Conservation (phyloP, 352 stramenopile species). For the Detonula confervacea region DNA sequence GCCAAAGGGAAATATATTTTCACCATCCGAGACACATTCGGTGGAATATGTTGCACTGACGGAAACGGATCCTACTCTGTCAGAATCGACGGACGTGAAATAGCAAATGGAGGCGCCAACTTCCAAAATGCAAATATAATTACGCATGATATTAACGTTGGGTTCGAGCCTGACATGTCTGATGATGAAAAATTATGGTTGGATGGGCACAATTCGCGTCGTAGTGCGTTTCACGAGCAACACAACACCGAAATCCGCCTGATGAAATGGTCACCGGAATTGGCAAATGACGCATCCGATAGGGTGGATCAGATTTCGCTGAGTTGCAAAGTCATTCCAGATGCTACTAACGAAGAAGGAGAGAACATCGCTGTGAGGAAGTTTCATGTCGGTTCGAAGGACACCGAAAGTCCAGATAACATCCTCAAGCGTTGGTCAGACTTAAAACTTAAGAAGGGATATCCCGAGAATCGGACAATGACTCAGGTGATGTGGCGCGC, state of each 20-base stretch:
- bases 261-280: constrained; percentile 27
- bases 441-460: background rate
- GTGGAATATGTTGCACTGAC: constrained; percentile 4
- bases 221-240: constrained; percentile 26
- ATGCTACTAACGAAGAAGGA: constrained; percentile 2
- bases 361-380: constrained; percentile 16
- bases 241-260: constrained; percentile 20
- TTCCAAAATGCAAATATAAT: constrained; percentile 13
- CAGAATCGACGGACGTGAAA: constrained; percentile 9
- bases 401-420: background rate
- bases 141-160: constrained; percentile 30
- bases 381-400: background rate
- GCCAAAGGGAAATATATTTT: constrained; percentile 23
- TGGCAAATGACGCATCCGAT: constrained; percentile 14
- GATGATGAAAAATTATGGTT: constrained; percentile 22
- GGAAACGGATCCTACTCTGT: constrained; percentile 17
- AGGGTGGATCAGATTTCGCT: constrained; percentile 18
- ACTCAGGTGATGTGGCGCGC: constrained; percentile 13
- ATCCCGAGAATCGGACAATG: constrained; percentile 4
- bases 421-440: constrained; percentile 4
- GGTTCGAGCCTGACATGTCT: constrained; percentile 20
- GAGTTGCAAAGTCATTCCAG: background rate
- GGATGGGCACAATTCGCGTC: constrained; percentile 26
- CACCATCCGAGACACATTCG: constrained; percentile 2
- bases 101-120: constrained; percentile 12